A percentile compares a stretch with the other conserved stretches of the same genome.
phyloP scores from a whole-genome alignment of 1,284 basidiomycete genomes.

The Puccinia polysora region DNA sequence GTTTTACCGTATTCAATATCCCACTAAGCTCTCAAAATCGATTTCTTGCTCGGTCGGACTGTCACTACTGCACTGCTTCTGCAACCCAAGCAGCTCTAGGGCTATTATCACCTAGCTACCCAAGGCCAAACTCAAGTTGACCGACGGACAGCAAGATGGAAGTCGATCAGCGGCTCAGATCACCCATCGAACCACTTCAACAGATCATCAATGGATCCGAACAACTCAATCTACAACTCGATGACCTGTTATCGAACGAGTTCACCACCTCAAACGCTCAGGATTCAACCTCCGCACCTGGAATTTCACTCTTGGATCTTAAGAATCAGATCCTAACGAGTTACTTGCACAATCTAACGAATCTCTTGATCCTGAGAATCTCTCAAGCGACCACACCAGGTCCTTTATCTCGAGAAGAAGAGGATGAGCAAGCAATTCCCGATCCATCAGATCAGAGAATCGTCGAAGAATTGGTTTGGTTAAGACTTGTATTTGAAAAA shows the following conservation, averaged over 20 bases:
- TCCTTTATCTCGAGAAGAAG: slow-evolving; percentile 59
- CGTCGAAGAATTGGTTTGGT: slow-evolving; percentile 31
- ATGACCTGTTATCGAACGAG: neutral
- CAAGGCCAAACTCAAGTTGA: no score
- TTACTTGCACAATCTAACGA: slow-evolving; percentile 78
- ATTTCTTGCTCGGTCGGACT: no score
- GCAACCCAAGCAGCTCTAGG: no score
- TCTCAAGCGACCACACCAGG: slow-evolving; percentile 58
- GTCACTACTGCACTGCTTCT: no score
- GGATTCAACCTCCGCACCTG: slow-evolving; percentile 58
- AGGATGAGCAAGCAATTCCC: slow-evolving; percentile 63
- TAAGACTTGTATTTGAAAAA: slow-evolving; percentile 55
- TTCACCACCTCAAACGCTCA: neutral
- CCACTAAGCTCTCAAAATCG: no score
- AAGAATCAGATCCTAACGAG: slow-evolving; percentile 81
- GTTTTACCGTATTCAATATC: no score
- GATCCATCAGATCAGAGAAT: no score
- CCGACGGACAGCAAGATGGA: slow-evolving; percentile 15
- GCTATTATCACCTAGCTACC: no score
- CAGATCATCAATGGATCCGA: neutral
- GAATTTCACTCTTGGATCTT: slow-evolving; percentile 82
- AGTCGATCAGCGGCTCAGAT: neutral
- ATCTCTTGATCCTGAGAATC: slow-evolving; percentile 67
- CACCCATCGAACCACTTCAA: slow-evolving; percentile 2
- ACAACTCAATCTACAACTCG: neutral